Conservation (phyloP, 352 stramenopile genomes). For the Phytophthora pistaciae region DNA sequence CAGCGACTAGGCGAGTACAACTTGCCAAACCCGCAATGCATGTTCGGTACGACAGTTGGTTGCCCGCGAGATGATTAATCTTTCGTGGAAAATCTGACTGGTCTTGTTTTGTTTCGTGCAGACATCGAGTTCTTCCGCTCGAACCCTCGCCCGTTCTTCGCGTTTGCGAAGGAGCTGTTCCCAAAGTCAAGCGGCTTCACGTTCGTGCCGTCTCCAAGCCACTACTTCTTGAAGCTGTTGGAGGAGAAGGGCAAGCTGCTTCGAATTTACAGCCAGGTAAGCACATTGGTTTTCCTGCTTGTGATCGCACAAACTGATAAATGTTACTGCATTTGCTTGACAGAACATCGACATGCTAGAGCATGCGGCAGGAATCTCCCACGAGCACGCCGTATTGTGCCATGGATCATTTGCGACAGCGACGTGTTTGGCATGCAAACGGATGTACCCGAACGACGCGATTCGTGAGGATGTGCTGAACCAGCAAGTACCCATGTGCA, state of each 20-base stretch:
- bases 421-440: constrained; percentile 93
- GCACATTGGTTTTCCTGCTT: background rate
- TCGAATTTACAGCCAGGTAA: constrained; percentile 92
- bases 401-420: constrained; percentile 95
- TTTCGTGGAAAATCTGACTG: constrained; percentile 34
- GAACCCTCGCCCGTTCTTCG: constrained; percentile 98
- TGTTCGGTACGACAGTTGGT: constrained; percentile 67
- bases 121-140: constrained; percentile 98
- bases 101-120: constrained; percentile 20
- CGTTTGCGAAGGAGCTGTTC: constrained; percentile 93
- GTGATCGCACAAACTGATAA: background rate
- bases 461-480: constrained; percentile 88
- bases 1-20: constrained; percentile 86
- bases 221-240: constrained; percentile 97
- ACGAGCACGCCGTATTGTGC: constrained; percentile 93
- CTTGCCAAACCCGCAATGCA: constrained; percentile 86
- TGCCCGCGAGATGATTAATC: background rate
- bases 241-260: constrained; percentile 94
- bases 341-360: constrained; percentile 99
- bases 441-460: constrained; percentile 80
- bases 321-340: constrained; percentile 10
- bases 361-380: constrained; percentile 91
- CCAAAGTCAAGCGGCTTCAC: constrained; percentile 84
- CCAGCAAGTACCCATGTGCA: constrained; percentile 84
- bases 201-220: constrained; percentile 90